These are phyloP conservation scores for Trichosporon ovoides DNA, from an alignment of 1,284 basidiomycete species.

Conservation along the genomic window DNA sequence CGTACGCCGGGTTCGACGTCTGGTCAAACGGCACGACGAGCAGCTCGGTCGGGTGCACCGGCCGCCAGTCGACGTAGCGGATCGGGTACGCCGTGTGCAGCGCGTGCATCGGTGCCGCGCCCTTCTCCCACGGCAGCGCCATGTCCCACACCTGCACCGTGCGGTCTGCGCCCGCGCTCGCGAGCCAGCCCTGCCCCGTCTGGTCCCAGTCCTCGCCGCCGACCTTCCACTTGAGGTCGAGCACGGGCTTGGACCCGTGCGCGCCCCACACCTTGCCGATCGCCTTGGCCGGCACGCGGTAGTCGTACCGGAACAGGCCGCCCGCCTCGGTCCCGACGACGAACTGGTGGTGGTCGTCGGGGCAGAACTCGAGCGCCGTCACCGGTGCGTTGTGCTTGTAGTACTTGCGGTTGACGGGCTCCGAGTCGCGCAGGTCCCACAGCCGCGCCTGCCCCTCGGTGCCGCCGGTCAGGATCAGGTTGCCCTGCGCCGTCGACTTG, in stretches of 20 bases:
- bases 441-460: slow-evolving; percentile 74
- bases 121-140: slow-evolving; percentile 51
- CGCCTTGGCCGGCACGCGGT: slow-evolving; percentile 59
- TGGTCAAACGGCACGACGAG: slow-evolving; percentile 48
- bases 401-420: slow-evolving; percentile 60
- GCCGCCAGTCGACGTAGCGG: slow-evolving; percentile 70
- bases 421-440: slow-evolving; percentile 72
- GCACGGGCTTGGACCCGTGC: slow-evolving; percentile 64
- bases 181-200: slow-evolving; percentile 64
- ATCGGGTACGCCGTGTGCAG: slow-evolving; percentile 71
- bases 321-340: slow-evolving; percentile 77
- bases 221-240: slow-evolving; percentile 67
- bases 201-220: slow-evolving; percentile 29
- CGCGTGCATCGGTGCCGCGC: slow-evolving; percentile 59
- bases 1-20: slow-evolving; percentile 6
- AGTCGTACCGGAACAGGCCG: slow-evolving; percentile 62
- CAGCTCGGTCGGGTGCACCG: slow-evolving; percentile 71
- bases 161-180: slow-evolving; percentile 72
- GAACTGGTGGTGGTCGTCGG: slow-evolving; percentile 62
- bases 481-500: slow-evolving; percentile 58
- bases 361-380: slow-evolving; percentile 67
- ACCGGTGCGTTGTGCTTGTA: slow-evolving; percentile 69
- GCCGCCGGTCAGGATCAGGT: slow-evolving; percentile 73
- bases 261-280: slow-evolving; percentile 71
- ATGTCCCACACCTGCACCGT: slow-evolving; percentile 80